Percentiles rank a stretch among this genome's conserved stretches.
Evolutionary conservation across 441 rosid genomes (phyloP).

Genomic region (Pelargonium cotyledonis): DNA sequence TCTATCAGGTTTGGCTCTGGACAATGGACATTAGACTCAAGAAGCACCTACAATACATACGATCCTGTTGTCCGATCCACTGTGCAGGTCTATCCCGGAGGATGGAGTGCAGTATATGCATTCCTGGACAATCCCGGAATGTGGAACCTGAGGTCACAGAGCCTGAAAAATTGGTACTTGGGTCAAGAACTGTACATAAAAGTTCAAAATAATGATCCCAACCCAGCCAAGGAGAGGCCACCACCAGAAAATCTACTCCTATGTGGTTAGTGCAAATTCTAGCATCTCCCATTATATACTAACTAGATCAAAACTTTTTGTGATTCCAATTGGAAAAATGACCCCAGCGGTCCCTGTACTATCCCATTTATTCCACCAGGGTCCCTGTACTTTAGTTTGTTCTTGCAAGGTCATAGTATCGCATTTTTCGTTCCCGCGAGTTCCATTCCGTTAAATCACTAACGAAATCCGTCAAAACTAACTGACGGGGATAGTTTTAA

Average conservation of each 20-base stretch:
- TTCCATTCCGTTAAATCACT: too few relatives aligned
- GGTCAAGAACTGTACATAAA: conserved; percentile 53
- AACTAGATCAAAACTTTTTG: not conserved
- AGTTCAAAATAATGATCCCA: conserved; percentile 51
- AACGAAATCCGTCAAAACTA: too few relatives aligned
- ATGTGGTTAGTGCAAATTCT: conserved; percentile 32
- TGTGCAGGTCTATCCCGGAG: conserved; percentile 40
- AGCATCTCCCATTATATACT: not conserved
- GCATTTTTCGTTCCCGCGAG: too few relatives aligned
- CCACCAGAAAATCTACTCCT: conserved; percentile 50
- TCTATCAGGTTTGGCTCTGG: conserved; percentile 35
- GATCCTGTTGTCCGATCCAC: conserved; percentile 68
- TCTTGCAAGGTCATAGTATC: too few relatives aligned
- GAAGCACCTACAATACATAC: conserved; percentile 34
- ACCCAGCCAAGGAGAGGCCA: conserved; percentile 53
- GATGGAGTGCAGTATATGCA: conserved; percentile 41
- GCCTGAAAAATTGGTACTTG: conserved; percentile 36
- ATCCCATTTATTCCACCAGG: too few relatives aligned
- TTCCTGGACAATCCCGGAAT: conserved; percentile 49
- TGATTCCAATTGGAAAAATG: not conserved
- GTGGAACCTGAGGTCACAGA: conserved; percentile 58
- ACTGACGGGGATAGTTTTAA: too few relatives aligned
- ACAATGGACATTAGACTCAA: conserved; percentile 42
- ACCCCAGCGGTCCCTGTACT: too few relatives aligned
- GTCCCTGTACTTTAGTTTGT: too few relatives aligned